phyloP scores from a whole-genome alignment of 176 grass and related monocot genomes.

The Zea luxurians region DNA sequence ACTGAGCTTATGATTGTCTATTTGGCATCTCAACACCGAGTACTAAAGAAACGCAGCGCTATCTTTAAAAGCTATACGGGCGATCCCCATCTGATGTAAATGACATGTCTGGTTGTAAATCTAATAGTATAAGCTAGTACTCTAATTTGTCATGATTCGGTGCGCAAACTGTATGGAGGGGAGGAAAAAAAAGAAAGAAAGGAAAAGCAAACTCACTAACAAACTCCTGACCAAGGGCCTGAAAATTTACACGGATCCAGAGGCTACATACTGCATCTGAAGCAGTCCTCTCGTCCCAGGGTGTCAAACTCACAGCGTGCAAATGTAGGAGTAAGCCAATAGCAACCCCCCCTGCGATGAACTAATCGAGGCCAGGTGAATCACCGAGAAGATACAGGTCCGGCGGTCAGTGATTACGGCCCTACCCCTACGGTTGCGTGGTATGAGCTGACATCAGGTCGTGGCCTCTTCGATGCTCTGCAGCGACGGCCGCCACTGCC shows the following conservation, averaged over 20 bases:
- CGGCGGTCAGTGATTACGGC: conserved; percentile 33
- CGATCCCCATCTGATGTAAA: conserved; percentile 9
- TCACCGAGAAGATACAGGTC: conserved; percentile 52
- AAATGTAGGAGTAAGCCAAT: not conserved
- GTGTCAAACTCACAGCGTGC: conserved; percentile 23
- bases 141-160: conserved; percentile 16
- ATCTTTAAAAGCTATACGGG: conserved; percentile 12
- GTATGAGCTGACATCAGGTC: conserved; percentile 40
- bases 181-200: not conserved
- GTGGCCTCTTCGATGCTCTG: conserved; percentile 72
- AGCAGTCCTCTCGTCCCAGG: conserved; percentile 12
- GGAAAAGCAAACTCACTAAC: conserved; percentile 27
- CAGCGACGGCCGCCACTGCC: conserved; percentile 83
- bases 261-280: conserved; percentile 12
- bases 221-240: not conserved
- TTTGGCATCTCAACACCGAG: conserved; percentile 13
- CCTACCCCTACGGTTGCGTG: not conserved
- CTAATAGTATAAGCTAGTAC: not conserved
- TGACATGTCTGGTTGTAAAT: not conserved
- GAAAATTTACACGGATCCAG: conserved; percentile 45
- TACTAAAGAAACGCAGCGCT: not conserved
- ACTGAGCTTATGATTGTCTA: conserved; percentile 28
- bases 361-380: conserved; percentile 23
- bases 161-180: conserved; percentile 28
- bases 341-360: conserved; percentile 13